A percentile compares a stretch with the other conserved stretches of the same genome.
These are phyloP conservation scores for Aureobasidium uvarum DNA, from an alignment of 2,329 filamentous ascomycete genomes.

Conservation along the genomic window DNA sequence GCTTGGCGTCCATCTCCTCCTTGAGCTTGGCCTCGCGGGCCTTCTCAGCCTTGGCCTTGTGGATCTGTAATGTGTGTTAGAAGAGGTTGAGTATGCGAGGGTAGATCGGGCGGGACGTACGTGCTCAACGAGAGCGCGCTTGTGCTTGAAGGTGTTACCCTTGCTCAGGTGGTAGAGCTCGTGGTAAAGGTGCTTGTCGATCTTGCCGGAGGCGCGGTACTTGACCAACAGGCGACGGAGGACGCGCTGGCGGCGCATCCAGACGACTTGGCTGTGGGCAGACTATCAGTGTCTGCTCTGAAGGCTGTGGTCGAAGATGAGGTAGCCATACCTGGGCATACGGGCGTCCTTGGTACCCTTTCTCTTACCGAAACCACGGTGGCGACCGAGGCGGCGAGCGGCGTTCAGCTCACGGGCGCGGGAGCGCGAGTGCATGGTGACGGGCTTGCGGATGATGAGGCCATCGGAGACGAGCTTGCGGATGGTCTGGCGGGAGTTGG, in stretches of 20 bases:
- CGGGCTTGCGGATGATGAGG: conserved; percentile 99
- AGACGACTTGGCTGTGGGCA: conserved; percentile 79
- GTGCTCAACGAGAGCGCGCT: conserved; percentile 99
- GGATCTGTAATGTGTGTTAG: conserved; percentile 64
- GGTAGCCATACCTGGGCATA: conserved; percentile 83
- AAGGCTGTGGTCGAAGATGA: conserved; percentile 19
- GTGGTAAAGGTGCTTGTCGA: conserved; percentile 99
- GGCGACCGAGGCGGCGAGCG: conserved; percentile 90
- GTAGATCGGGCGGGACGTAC: conserved; percentile 62
- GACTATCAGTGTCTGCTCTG: conserved; percentile 35
- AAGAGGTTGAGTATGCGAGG: conserved; percentile 32
- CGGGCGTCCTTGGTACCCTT: conserved; percentile 99
- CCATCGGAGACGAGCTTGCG: conserved; percentile 99
- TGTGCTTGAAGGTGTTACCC: conserved; percentile 99
- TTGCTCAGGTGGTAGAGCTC: conserved; percentile 99
- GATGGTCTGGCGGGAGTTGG: conserved; percentile 99
- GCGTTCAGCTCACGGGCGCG: conserved; percentile 94
- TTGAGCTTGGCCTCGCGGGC: conserved; percentile 91
- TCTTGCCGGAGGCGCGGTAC: conserved; percentile 99
- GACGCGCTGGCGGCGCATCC: conserved; percentile 99
- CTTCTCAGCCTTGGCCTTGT: conserved; percentile 99
- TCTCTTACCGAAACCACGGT: conserved; percentile 99
- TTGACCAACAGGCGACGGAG: conserved; percentile 99
- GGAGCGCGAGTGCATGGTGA: conserved; percentile 98
- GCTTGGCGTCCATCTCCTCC: conserved; percentile 83